Base-by-base conservation (phyloP, 352 stramenopile genomes). In the Phytophthora meadii region DNA sequence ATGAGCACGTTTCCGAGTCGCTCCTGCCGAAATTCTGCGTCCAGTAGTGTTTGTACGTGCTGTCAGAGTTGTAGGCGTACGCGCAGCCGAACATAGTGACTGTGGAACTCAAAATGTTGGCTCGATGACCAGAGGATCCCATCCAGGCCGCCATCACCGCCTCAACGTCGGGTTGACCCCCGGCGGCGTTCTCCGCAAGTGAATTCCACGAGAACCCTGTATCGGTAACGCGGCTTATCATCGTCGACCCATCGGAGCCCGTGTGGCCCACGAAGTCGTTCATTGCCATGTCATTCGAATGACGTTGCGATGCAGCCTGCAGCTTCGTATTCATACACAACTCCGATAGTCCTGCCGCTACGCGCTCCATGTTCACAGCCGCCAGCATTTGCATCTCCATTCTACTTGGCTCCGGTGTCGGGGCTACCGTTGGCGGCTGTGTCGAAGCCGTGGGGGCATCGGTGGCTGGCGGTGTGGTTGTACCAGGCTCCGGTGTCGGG, bases 31-130 rank as follows among this genome's bases (percentile, higher is more conserved):
- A 90, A 54, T 87, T 65, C 59, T 90, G 79, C 11, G 76, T 89
- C 77, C 82, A 89, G 53, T 79, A 90, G 66, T 80, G 65, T n/a
- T 76, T 68, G 71, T 83, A 84, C 47, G 39, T 72, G 30, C 46
- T 71, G 19, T 54, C n/a, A 1, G 57, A 42, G 37, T 72, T 85
- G 69, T 82, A 83, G 8, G 78, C 78, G 45, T 89, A 79, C 14
- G 65, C 66, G 9, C 65, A 63, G 7, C 71, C 74, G 36, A 83
- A 71, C 64, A 76, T 76, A 7, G 45, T 78, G 42, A 57, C 41
- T 8, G 67, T 56, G 40, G 53, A 27, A 24, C 61, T 61, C 9
- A 77, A 30, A 30, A 77, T 77, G 51, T 77, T 77, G 27, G 45
- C 60, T 27, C 24, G 52, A 42, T 77, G 70, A 2, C 70, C 70